Evolutionary conservation across 192 early-diverging fungal genomes (phyloP).

Genomic region (Coemansia sp.): DNA sequence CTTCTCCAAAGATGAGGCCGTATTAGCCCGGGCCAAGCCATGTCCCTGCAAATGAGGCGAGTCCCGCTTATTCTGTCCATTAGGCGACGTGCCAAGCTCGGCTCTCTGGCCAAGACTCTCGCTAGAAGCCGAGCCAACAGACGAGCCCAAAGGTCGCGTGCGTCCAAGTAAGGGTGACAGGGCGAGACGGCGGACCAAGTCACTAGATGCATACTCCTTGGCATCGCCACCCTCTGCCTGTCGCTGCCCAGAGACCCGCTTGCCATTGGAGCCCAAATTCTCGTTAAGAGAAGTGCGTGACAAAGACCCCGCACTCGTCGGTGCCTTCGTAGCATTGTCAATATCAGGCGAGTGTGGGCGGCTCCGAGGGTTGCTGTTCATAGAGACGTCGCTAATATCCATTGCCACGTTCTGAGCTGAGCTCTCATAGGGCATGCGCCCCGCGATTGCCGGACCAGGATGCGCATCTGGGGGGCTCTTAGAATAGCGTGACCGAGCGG

Average conservation of each 20-base stretch:
- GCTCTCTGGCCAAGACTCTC: constrained; percentile 6
- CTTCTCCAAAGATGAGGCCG: constrained; percentile 5
- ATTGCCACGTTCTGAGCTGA: constrained; percentile 14
- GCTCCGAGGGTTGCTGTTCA: constrained; percentile 38
- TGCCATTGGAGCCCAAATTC: constrained; percentile 2
- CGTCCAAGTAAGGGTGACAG: constrained; percentile 21
- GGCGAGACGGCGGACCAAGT: constrained; percentile 15
- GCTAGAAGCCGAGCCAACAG: constrained; percentile 4
- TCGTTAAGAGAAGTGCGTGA: background rate
- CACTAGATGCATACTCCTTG: background rate
- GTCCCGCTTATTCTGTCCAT: background rate
- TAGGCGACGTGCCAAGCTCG: constrained; percentile 9
- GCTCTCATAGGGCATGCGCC: background rate
- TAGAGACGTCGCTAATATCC: constrained; percentile 49
- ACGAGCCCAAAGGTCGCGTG: background rate
- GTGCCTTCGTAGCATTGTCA: constrained; percentile 8
- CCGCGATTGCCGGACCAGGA: background rate
- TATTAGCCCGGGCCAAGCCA: background rate
- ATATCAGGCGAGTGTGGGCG: constrained; percentile 32
- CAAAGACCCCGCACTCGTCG: background rate
- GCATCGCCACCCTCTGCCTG: background rate
- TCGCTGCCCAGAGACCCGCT: background rate
- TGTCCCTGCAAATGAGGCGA: constrained; percentile 9
- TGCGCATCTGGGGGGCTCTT: background rate
- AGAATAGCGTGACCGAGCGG: constrained; percentile 7